Base-by-base conservation (phyloP, 371 early-diverging fungal genomes). In the Actinomortierella ambigua region DNA sequence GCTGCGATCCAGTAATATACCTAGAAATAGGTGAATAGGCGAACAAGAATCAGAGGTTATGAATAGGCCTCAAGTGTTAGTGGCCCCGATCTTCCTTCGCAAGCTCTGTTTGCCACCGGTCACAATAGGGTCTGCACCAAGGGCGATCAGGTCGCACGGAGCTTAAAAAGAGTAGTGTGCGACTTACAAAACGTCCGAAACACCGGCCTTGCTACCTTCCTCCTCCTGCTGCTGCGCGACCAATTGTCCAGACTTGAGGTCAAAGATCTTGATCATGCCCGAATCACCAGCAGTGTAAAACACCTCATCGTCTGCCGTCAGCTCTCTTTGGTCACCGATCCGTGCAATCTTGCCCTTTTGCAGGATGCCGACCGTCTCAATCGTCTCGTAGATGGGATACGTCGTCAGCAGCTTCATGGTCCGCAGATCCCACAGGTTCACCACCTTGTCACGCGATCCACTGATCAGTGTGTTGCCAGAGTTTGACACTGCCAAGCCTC, bases 381-480 rank as follows among this genome's bases (percentile, higher is more conserved):
- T 48, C 1, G 88, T 84, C 77, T 95, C 94, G 59, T 85, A 95
- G 3, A 93, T 85, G 14, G 98, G 98, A 44, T 92, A 85, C 0
- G 97, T 97, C n/a, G 90, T 88, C 13, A 84, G 70, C 17, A 94
- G 77, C 46, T 83, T 79, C 53, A 86, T 82, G 2, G 82, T 81
- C 34, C 82, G 78, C 76, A 96, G 77, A 55, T 92, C 90, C 98
- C 98, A 99, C 0, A 98, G 83, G 69, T 91, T 94, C 9, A 96
- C 89, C 13, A 98, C 93, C 65, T 92, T 91, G 71, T 99, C 99
- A 61, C 99, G 91, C 2, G 93, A 95, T 28, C 94, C 96, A 28
- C 90, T 92, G 18, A 98, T 81, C 75, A 99, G 81, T 40, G 82
- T 80, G 49, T 82, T 66, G 18, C 93, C 95, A 48, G 91, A 88